These are phyloP conservation scores for Termitomyces heimii DNA, from an alignment of 768 basidiomycete species.

Conservation along the genomic window DNA sequence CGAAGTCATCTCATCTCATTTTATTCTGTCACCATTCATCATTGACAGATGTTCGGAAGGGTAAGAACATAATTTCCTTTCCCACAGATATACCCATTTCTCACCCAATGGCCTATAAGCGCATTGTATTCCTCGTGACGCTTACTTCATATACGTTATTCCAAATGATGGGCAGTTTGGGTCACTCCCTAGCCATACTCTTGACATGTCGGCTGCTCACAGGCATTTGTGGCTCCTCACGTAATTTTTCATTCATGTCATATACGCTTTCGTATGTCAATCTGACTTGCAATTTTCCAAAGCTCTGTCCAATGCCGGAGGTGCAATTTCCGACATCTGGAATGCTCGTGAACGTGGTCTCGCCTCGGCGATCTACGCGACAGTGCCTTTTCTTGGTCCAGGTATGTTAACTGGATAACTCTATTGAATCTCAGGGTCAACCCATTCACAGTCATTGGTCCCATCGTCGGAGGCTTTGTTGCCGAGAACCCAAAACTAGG, in stretches of 20 bases:
- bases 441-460: constrained; percentile 44
- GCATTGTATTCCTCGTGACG: constrained; percentile 48
- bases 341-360: constrained; percentile 52
- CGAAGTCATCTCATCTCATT: constrained; percentile 3
- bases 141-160: constrained; percentile 44
- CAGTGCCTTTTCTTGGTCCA: constrained; percentile 53
- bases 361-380: constrained; percentile 53
- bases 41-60: constrained; percentile 43
- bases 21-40: neutral
- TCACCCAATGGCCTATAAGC: constrained; percentile 23
- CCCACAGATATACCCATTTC: neutral
- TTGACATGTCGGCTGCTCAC: constrained; percentile 49
- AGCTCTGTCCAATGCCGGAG: constrained; percentile 58
- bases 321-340: constrained; percentile 55
- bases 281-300: constrained; percentile 4
- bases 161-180: constrained; percentile 49
- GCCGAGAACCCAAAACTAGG: constrained; percentile 39
- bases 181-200: constrained; percentile 40
- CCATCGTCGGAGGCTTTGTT: constrained; percentile 63
- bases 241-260: constrained; percentile 23
- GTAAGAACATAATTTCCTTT: constrained; percentile 24
- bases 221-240: constrained; percentile 53
- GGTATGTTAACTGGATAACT: constrained; percentile 21
- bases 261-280: neutral
- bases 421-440: neutral